phyloP scores from a whole-genome alignment of 805 yeast genomes.

The Hermanozyma aechmeae region DNA sequence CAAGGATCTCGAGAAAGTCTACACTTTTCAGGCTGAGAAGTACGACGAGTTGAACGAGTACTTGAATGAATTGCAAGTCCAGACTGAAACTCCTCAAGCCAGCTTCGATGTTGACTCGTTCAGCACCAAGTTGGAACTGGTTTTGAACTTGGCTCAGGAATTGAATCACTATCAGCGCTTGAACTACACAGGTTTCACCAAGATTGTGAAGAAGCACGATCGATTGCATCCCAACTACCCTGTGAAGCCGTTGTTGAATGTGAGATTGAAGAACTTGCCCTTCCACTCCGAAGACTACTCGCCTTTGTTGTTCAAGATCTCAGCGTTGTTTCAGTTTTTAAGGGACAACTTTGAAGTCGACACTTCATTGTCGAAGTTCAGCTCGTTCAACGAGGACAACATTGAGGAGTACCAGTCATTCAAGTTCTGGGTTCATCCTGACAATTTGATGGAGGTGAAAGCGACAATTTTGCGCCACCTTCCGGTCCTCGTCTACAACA shows the following conservation, averaged over 20 bases:
- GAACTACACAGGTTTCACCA: slow-evolving; percentile 90
- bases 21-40: slow-evolving; percentile 57
- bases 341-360: slow-evolving; percentile 59
- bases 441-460: slow-evolving; percentile 92
- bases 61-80: slow-evolving; percentile 54
- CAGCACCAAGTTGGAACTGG: slow-evolving; percentile 62
- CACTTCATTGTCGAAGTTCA: slow-evolving; percentile 38
- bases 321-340: slow-evolving; percentile 71
- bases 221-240: slow-evolving; percentile 79
- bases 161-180: slow-evolving; percentile 84
- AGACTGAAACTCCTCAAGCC: slow-evolving; percentile 30
- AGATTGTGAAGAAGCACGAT: slow-evolving; percentile 94
- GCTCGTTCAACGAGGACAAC: slow-evolving; percentile 35
- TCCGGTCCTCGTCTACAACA: slow-evolving; percentile 74
- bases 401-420: slow-evolving; percentile 45
- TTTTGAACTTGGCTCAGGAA: slow-evolving; percentile 69
- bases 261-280: slow-evolving; percentile 78
- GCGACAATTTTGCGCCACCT: slow-evolving; percentile 89
- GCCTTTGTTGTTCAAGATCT: slow-evolving; percentile 76
- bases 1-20: slow-evolving; percentile 66
- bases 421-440: slow-evolving; percentile 97
- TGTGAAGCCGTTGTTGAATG: slow-evolving; percentile 84
- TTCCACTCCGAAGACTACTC: slow-evolving; percentile 93
- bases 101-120: slow-evolving; percentile 51
- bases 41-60: slow-evolving; percentile 60